Evolutionary conservation across 1,284 basidiomycete genomes (phyloP), one percentile per base, ranked within the genome.

Genomic region (Vanrija humicola): DNA sequence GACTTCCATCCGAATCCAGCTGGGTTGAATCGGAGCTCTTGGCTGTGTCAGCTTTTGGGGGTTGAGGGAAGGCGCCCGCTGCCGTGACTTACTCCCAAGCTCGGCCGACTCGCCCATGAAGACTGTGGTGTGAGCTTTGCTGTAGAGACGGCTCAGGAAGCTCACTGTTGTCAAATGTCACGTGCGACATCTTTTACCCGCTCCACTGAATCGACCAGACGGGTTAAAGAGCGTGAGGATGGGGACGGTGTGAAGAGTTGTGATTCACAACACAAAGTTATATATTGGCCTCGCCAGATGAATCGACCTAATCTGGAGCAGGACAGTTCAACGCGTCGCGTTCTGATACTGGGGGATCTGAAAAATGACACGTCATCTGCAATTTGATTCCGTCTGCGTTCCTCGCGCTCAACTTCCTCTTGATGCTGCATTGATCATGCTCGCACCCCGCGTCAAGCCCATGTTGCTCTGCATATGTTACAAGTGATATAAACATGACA

Each of bases 1-100:
- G 77, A 69, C 64, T 83, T 95, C 94, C 94, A 97, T 6, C 90
- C 93, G 77, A 97, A 87, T 49, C 93, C 94, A 65, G 86, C 89
- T 25, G 82, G 70, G 19, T 90, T 91, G 65, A 97, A 83, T 65
- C 93, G 88, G 54, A 97, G 84, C 78, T 93, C 92, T 95, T 26
- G 21, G 28, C 29, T 45, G 18, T 18, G 10, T 44, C n/a, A 23
- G 19, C 12, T 16, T n/a, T 5, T 18, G 12, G 6, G 14, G 39
- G 21, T 23, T 10, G 21, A 0, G 38, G 8, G 34, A 34, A 34
- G 34, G n/a, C 8, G 23, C 39, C 23, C 18, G 8, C 39, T 23
- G 10, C 6, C 21, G 14, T 16, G 25, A 16, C 89, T 69, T 67
- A 94, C 91, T 94, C 66, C 93, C 93, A 48, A 85, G 77, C 52